phyloP scores from a whole-genome alignment of 495 filamentous ascomycete species.

The Hypomontagnella monticulosa region DNA sequence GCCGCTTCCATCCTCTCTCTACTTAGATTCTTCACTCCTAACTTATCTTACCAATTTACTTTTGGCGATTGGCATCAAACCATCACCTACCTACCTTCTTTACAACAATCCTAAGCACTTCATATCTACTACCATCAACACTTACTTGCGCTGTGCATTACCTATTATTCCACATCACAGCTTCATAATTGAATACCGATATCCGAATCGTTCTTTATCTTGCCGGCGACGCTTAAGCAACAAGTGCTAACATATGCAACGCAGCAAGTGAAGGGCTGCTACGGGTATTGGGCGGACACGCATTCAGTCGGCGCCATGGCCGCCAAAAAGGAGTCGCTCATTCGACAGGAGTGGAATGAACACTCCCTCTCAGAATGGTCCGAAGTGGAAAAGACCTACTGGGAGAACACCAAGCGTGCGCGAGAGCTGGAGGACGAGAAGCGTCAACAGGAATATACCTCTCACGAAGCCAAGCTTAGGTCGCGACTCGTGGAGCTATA shows the following conservation, averaged over 20 bases:
- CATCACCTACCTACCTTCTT: background rate
- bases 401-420: constrained; percentile 28
- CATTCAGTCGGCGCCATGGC: constrained; percentile 36
- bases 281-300: constrained; percentile 16
- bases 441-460: constrained; percentile 23
- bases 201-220: too few species aligned
- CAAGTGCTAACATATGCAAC: constrained; percentile 10
- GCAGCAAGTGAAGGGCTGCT: constrained; percentile 11
- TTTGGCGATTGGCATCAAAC: background rate
- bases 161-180: constrained; percentile 12
- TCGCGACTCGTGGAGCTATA: constrained; percentile 28
- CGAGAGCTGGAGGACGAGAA: constrained; percentile 35
- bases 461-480: constrained; percentile 30
- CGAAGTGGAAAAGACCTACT: constrained; percentile 30
- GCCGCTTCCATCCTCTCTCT: background rate
- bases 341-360: constrained; percentile 30
- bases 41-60: too few species aligned
- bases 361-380: too few species aligned
- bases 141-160: too few species aligned
- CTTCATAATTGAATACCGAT: too few species aligned
- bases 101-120: background rate
- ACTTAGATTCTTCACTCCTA: background rate
- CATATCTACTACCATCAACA: background rate
- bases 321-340: constrained; percentile 26
- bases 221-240: too few species aligned